Evolutionary conservation across 2,329 filamentous ascomycete genomes (phyloP), one percentile per base, ranked within the genome.

Genomic region (Botryotinia calthae): DNA sequence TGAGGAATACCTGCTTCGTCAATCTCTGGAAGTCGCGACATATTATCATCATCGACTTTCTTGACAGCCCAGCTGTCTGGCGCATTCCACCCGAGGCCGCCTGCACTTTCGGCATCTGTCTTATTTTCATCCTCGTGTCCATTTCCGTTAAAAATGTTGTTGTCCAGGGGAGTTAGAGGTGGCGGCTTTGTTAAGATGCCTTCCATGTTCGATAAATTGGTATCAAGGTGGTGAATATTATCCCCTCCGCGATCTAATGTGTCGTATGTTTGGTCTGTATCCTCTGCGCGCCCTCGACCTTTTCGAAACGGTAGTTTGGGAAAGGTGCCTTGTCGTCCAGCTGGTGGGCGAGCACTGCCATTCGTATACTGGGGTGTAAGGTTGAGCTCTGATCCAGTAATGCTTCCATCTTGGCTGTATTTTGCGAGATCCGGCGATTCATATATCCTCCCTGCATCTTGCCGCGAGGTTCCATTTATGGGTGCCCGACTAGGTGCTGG

Each of bases 21-120:
- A 22, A 88, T 84, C 72, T 94, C 92, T 1, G 85, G 84, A 7
- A 81, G 83, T 77, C 85, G 87, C 76, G 83, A 82, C 69, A 86
- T 84, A 75, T 87, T 87, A 71, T 93, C 91, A 77, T 94, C 90
- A 12, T 88, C 88, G 62, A 86, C 86, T 74, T 90, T 90, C 77
- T 93, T 93, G 40, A 98, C 95, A 68, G 93, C 94, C 96, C 96
- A 99, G 81, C 95, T 98, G 81, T 98, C 95, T 1, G 96, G 95
- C 5, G 95, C 95, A 81, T 97, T 93, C 95, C 95, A 99, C 5
- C 89, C 89, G 2, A 90, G 90, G 25, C 74, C 76, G 42, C 75
- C 75, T 31, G 74, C 77, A 56, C 67, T 76, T 40, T 79, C 76
- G n/a, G 76, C 74, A 56, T 81, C 76, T n/a, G 73, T 61, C 48